These are phyloP conservation scores for Postia placenta DNA, from an alignment of 768 basidiomycete genomes.

Conservation along the genomic window DNA sequence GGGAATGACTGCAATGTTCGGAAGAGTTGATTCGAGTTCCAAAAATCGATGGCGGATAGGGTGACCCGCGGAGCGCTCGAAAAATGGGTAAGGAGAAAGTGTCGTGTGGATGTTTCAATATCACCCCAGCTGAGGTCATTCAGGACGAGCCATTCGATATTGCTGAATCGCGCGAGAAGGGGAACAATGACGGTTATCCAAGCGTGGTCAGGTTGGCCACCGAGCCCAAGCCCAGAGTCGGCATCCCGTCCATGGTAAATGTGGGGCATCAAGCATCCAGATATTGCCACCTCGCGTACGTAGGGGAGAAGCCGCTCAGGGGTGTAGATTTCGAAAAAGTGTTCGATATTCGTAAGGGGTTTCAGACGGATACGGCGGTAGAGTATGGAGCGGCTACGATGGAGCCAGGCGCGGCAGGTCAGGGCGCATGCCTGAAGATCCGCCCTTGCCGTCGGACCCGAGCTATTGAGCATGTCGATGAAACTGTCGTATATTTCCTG, in stretches of 20 bases:
- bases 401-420: neutral
- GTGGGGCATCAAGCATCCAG: neutral
- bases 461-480: neutral
- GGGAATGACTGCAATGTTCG: slow-evolving; percentile 9
- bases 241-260: neutral
- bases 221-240: neutral
- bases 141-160: slow-evolving; percentile 4
- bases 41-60: slow-evolving; percentile 6
- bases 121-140: slow-evolving; percentile 9
- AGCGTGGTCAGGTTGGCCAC: neutral
- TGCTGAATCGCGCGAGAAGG: neutral
- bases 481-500: slow-evolving; percentile 1
- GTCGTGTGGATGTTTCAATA: neutral
- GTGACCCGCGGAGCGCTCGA: neutral
- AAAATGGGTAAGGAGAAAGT: slow-evolving; percentile 2
- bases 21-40: slow-evolving; percentile 12
- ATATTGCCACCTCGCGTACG: neutral
- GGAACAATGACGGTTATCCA: neutral
- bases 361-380: slow-evolving; percentile 1
- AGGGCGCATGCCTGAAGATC: neutral
- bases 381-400: neutral
- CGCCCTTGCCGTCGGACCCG: neutral
- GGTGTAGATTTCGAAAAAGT: neutral
- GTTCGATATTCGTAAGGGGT: neutral
- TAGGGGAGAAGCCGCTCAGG: neutral